Percentiles rank a stretch among this genome's conserved stretches.
Conservation (phyloP, 768 basidiomycete genomes). For the Rhizopogon vesiculosus region DNA sequence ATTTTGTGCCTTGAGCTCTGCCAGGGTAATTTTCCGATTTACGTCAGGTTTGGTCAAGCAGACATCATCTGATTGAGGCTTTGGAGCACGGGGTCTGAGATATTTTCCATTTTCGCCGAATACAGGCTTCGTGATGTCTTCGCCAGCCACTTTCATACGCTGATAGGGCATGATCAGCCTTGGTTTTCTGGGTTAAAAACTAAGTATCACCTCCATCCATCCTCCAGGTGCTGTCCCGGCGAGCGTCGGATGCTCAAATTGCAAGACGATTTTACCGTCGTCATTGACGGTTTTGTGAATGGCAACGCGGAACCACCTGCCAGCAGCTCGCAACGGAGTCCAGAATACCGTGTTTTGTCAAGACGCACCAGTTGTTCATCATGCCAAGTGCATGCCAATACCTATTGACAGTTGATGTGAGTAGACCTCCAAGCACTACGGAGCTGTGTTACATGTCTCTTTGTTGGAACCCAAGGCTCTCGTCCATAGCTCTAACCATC, state of each 20-base stretch:
- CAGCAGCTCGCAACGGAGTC: background rate
- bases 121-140: conserved; percentile 37
- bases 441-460: conserved; percentile 41
- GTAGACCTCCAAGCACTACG: background rate
- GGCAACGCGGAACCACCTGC: conserved; percentile 55
- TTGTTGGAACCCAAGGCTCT: conserved; percentile 44
- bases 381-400: conserved; percentile 54
- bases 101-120: conserved; percentile 21
- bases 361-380: conserved; percentile 47
- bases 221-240: conserved; percentile 43
- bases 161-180: conserved; percentile 5
- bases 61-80: conserved; percentile 16
- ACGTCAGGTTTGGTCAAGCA: conserved; percentile 44
- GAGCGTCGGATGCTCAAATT: conserved; percentile 57
- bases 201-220: conserved; percentile 49
- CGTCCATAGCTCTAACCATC: conserved; percentile 52
- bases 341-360: background rate
- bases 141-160: conserved; percentile 42
- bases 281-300: conserved; percentile 32
- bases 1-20: conserved; percentile 37
- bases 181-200: background rate
- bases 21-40: conserved; percentile 36
- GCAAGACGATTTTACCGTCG: conserved; percentile 21
- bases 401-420: conserved; percentile 10
- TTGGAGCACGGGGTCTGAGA: background rate